A percentile compares a stretch with the other conserved stretches of the same genome.
These are phyloP conservation scores for Apiotrichum veenhuisii DNA, from an alignment of 1,284 basidiomycete species.

Conservation along the genomic window DNA sequence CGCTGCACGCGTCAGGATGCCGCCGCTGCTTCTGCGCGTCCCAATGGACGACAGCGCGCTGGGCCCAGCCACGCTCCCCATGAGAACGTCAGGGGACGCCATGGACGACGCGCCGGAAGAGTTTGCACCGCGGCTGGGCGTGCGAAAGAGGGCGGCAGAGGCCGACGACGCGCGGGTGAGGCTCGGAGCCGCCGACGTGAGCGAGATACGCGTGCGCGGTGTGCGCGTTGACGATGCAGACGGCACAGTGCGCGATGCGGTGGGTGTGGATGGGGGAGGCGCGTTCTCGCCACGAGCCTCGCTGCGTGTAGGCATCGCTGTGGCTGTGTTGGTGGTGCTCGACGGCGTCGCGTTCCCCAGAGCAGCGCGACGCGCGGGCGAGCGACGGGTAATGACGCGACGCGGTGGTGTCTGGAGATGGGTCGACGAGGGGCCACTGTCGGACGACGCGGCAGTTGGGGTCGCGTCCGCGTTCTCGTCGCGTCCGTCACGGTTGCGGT, in stretches of 20 bases:
- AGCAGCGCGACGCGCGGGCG: constrained; percentile 2
- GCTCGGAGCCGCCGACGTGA: neutral
- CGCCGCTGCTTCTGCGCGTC: neutral
- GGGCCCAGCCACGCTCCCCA: neutral
- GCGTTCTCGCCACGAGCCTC: neutral
- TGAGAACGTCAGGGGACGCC: neutral
- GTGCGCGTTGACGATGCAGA: constrained; percentile 4
- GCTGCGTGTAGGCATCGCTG: neutral
- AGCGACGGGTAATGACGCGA: constrained; percentile 6
- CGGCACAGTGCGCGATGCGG: constrained; percentile 20
- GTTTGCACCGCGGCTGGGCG: constrained; percentile 21
- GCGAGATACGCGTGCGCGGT: neutral
- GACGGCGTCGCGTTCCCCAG: neutral
- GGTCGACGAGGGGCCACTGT: too few relatives aligned
- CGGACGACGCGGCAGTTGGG: too few relatives aligned
- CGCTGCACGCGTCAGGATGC: constrained; percentile 20
- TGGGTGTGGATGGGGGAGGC: constrained; percentile 12
- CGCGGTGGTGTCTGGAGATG: constrained; percentile 5
- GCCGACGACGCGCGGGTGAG: neutral
- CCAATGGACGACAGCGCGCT: neutral
- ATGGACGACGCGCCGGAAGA: constrained; percentile 3
- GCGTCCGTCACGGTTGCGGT: neutral
- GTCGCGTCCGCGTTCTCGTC: neutral
- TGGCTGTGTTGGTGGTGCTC: too few relatives aligned
- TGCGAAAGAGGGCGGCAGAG: neutral